Evolutionary conservation across 345 rosid genomes (phyloP).

Genomic region (Angophora floribunda): DNA sequence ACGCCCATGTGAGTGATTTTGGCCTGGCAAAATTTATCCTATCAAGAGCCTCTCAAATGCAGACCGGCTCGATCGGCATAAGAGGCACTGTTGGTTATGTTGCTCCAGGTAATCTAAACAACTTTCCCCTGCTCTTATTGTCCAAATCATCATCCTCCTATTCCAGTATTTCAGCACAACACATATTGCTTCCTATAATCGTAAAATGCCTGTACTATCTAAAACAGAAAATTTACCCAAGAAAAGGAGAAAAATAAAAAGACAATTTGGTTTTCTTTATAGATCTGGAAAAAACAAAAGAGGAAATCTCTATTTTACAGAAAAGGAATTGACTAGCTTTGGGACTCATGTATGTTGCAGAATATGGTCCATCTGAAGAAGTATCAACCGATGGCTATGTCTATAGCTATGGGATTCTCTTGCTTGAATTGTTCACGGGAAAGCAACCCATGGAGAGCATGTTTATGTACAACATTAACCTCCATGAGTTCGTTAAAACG

Average conservation of each 20-base stretch:
- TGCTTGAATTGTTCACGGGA: background rate
- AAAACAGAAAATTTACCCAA: background rate
- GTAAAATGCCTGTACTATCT: background rate
- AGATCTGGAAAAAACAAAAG: background rate
- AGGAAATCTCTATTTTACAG: background rate
- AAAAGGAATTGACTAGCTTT: background rate
- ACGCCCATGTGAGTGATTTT: conserved; percentile 8
- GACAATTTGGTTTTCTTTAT: background rate
- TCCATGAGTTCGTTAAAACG: background rate
- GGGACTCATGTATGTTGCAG: background rate
- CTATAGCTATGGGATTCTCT: background rate
- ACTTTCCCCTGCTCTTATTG: background rate
- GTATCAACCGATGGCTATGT: background rate
- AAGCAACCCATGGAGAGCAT: background rate
- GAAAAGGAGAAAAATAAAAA: background rate
- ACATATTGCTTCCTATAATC: background rate
- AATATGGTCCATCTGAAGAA: background rate
- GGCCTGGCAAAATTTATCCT: conserved; percentile 1
- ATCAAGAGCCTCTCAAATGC: background rate
- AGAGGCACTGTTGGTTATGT: conserved; percentile 13
- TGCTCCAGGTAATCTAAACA: conserved; percentile 6
- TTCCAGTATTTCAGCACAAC: background rate
- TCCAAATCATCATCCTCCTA: background rate
- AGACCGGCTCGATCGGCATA: background rate
- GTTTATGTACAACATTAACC: background rate